These are phyloP conservation scores for Atkinsonella hypoxylon DNA, from an alignment of 2,329 filamentous ascomycete genomes.

Conservation along the genomic window DNA sequence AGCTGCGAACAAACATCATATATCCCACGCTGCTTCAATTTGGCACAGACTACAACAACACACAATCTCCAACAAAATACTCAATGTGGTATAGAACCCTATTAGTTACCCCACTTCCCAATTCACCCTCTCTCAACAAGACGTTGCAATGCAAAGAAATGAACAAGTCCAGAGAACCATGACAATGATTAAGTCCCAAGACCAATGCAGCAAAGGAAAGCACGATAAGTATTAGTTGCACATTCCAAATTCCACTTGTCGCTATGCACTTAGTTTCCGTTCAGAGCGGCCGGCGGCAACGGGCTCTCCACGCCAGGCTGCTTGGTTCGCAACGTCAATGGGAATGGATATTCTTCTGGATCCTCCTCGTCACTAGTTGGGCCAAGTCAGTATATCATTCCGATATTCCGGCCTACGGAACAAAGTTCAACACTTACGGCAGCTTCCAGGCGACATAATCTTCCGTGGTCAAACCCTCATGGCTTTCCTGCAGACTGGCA, in stretches of 20 bases:
- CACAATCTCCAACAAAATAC: background rate
- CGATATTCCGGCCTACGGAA: background rate
- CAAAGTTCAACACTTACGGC: slow-evolving; percentile 55
- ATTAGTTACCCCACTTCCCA: background rate
- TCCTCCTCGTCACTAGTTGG: slow-evolving; percentile 76
- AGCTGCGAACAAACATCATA: no score
- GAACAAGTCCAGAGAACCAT: background rate
- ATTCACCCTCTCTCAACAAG: background rate
- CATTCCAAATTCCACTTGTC: background rate
- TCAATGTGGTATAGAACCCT: background rate
- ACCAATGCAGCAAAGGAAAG: background rate
- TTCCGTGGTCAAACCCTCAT: slow-evolving; percentile 86
- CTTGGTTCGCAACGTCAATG: slow-evolving; percentile 44
- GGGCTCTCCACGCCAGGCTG: slow-evolving; percentile 24
- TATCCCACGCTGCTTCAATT: background rate
- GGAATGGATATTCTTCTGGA: slow-evolving; percentile 56
- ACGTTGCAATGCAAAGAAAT: background rate
- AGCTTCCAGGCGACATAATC: slow-evolving; percentile 98
- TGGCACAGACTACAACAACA: background rate
- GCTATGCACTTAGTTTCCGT: slow-evolving; percentile 9
- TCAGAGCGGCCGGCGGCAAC: slow-evolving; percentile 9
- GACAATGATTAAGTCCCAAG: no score
- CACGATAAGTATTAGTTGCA: background rate
- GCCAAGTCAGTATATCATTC: background rate
- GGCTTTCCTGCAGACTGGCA: slow-evolving; percentile 87